Conservation (phyloP, 306 rosid genomes). For the Leucaena leucocephala region DNA sequence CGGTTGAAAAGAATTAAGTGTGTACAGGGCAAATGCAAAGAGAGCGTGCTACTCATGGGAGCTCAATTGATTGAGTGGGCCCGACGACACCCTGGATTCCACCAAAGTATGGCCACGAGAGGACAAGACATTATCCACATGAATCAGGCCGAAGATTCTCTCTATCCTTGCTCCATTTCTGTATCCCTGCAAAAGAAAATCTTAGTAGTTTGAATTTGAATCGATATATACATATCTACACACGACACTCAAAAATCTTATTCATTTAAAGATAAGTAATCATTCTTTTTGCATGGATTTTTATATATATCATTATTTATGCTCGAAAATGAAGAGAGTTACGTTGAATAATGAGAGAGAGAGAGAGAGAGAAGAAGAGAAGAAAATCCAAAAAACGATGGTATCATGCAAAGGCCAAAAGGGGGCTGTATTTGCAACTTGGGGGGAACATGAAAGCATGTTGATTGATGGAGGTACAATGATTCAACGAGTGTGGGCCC, state of each 20-base stretch:
- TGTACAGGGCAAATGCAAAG: too few relatives aligned
- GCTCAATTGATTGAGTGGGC: not conserved
- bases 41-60: not conserved
- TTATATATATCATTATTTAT: too few relatives aligned
- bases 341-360: too few relatives aligned
- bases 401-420: not conserved
- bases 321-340: too few relatives aligned
- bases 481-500: not conserved
- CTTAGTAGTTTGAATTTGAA: too few relatives aligned
- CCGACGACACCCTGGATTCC: not conserved
- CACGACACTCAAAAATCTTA: not conserved
- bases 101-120: not conserved
- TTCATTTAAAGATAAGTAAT: not conserved
- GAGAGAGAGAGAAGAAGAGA: not conserved
- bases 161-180: not conserved
- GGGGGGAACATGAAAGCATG: not conserved
- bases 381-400: not conserved
- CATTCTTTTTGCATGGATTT: too few relatives aligned
- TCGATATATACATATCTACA: not conserved
- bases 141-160: not conserved
- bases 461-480: not conserved
- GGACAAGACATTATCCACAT: not conserved
- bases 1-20: too few relatives aligned
- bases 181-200: not conserved
- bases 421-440: not conserved